A percentile compares a stretch with the other conserved stretches of the same genome.
Conservation (phyloP, 352 stramenopile species). For the Phytophthora sansomeana region DNA sequence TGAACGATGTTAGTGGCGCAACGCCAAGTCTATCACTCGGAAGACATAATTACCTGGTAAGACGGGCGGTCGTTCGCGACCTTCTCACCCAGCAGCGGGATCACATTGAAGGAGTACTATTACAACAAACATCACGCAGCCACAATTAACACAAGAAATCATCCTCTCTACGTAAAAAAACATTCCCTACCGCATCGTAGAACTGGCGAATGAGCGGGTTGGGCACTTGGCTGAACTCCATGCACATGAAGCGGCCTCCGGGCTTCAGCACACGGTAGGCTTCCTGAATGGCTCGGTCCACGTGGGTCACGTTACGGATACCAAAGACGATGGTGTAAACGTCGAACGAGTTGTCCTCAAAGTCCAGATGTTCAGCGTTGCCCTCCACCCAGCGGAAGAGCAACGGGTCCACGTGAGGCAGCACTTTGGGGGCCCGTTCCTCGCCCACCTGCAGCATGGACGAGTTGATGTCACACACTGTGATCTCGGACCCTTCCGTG, state of each 20-base stretch:
- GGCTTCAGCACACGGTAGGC: constrained; percentile 96
- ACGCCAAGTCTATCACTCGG: not conserved
- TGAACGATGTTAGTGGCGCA: not conserved
- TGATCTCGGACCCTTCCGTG: constrained; percentile 80
- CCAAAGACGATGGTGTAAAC: constrained; percentile 99
- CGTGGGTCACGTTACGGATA: constrained; percentile 98
- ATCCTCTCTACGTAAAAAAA: constrained; percentile 5
- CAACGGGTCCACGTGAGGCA: constrained; percentile 56
- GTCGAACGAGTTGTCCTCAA: constrained; percentile 97
- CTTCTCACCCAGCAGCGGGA: constrained; percentile 95
- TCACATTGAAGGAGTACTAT: constrained; percentile 98
- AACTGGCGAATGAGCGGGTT: constrained; percentile 92
- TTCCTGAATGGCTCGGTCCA: constrained; percentile 95
- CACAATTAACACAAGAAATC: not conserved
- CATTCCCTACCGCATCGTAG: constrained; percentile 91
- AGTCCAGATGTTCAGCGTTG: constrained; percentile 97
- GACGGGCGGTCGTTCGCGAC: constrained; percentile 96
- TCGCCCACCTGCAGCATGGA: constrained; percentile 98
- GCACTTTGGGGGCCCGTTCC: constrained; percentile 82
- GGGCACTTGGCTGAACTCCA: constrained; percentile 97
- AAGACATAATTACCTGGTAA: constrained; percentile 88
- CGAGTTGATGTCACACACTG: constrained; percentile 99
- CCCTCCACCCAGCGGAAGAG: constrained; percentile 94
- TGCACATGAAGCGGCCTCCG: constrained; percentile 97
- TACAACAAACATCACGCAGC: constrained; percentile 11